Conservation (phyloP, 2,329 filamentous ascomycete genomes). For the Cordyceps tenuipes region DNA sequence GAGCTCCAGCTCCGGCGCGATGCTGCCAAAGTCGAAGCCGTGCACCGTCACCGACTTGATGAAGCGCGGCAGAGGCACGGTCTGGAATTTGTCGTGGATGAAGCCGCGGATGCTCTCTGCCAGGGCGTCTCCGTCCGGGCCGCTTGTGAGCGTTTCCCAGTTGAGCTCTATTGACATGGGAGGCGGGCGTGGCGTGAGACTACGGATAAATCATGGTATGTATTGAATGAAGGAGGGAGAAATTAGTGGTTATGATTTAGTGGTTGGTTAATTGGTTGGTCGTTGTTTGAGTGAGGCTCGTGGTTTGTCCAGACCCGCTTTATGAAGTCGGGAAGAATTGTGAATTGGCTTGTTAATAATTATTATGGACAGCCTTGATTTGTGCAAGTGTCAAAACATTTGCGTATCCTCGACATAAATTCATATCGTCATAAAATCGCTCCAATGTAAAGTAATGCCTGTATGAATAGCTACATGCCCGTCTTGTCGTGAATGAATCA, state of each 20-base stretch:
- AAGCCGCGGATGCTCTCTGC: constrained; percentile 85
- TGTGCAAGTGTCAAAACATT: too few relatives aligned
- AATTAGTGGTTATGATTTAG: too few relatives aligned
- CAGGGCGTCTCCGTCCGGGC: constrained; percentile 76
- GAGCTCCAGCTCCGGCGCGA: constrained; percentile 77
- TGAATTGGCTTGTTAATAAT: too few relatives aligned
- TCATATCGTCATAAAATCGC: background rate
- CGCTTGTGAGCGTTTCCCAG: constrained; percentile 87
- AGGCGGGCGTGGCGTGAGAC: background rate
- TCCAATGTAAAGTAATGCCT: background rate
- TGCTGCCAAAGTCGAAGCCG: constrained; percentile 82
- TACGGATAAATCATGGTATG: background rate
- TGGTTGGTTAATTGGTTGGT: too few relatives aligned
- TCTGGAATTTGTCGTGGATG: constrained; percentile 92
- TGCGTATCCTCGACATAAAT: background rate
- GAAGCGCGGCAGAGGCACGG: constrained; percentile 83
- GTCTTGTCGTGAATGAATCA: background rate
- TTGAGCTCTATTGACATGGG: constrained; percentile 95
- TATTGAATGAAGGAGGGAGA: background rate
- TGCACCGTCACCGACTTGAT: constrained; percentile 95
- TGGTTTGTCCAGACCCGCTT: constrained; percentile 1
- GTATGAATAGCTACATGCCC: background rate
- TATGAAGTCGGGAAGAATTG: background rate
- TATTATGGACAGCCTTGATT: too few relatives aligned
- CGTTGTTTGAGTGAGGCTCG: background rate